phyloP scores from a whole-genome alignment of 2,329 filamentous ascomycete species.

The Epicoccum sorghinum region DNA sequence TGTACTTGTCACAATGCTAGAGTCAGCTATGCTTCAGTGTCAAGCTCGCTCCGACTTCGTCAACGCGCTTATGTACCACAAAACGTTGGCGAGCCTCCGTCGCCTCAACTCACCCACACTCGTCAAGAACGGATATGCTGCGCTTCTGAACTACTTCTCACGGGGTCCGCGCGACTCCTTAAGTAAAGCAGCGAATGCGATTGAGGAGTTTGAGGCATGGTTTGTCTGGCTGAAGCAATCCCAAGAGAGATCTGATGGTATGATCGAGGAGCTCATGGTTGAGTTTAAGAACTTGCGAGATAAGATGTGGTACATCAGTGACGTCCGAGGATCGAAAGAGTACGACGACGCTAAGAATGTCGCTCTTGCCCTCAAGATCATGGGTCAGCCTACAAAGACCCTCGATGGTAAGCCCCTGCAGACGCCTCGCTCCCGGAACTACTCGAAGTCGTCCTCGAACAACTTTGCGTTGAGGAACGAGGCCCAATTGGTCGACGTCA shows the following conservation, averaged over 20 bases:
- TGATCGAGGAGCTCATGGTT: conserved; percentile 76
- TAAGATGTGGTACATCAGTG: conserved; percentile 98
- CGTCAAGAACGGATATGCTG: conserved; percentile 71
- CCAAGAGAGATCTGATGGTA: conserved; percentile 75
- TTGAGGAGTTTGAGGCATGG: conserved; percentile 81
- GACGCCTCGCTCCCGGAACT: conserved; percentile 51
- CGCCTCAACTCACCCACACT: conserved; percentile 65
- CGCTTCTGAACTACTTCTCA: conserved; percentile 75
- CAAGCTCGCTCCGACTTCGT: conserved; percentile 82
- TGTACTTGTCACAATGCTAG: conserved; percentile 73
- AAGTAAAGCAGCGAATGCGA: conserved; percentile 71
- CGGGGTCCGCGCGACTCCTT: conserved; percentile 73
- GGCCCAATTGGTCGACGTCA: conserved; percentile 82
- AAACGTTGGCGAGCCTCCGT: conserved; percentile 76
- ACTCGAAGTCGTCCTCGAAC: conserved; percentile 53
- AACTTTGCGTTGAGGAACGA: conserved; percentile 79
- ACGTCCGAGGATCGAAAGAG: conserved; percentile 85
- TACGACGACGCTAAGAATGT: conserved; percentile 90
- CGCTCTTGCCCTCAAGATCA: conserved; percentile 85
- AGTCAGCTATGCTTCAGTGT: conserved; percentile 76
- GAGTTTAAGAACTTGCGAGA: conserved; percentile 78
- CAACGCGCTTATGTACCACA: conserved; percentile 83
- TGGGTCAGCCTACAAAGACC: conserved; percentile 67
- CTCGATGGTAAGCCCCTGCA: conserved; percentile 49
- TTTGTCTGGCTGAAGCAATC: conserved; percentile 83